phyloP scores from a whole-genome alignment of 495 filamentous ascomycete genomes.

The Neurospora sublineolata region DNA sequence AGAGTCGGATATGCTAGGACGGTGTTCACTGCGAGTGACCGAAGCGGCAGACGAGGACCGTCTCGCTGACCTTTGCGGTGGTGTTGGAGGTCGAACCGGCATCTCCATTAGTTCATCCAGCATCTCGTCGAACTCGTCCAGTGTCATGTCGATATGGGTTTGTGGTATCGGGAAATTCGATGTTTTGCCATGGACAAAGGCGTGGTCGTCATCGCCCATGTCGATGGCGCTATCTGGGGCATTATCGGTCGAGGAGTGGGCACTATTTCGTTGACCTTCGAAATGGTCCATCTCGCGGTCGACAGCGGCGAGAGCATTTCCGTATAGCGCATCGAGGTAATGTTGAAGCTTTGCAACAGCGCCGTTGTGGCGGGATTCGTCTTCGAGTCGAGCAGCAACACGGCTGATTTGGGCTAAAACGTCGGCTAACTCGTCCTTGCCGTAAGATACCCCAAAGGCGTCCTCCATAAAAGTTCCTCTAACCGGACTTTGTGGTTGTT shows the following conservation, averaged over 20 bases:
- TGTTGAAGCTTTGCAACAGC: slow-evolving; percentile 20
- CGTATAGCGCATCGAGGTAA: slow-evolving; percentile 25
- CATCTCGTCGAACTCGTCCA: slow-evolving; percentile 27
- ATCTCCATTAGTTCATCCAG: slow-evolving; percentile 23
- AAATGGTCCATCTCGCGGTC: slow-evolving; percentile 10
- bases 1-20: slow-evolving; percentile 4
- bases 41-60: slow-evolving; percentile 10
- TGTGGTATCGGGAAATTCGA: slow-evolving; percentile 7
- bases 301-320: slow-evolving; percentile 16
- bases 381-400: slow-evolving; percentile 1
- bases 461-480: background rate
- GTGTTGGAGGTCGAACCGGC: slow-evolving; percentile 25
- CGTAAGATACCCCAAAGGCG: background rate
- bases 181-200: background rate
- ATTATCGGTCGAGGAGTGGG: slow-evolving; percentile 21
- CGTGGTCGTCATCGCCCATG: slow-evolving; percentile 18
- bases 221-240: slow-evolving; percentile 35
- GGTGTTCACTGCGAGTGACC: background rate
- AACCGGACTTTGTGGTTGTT: background rate
- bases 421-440: slow-evolving; percentile 4
- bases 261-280: background rate
- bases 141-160: background rate
- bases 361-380: slow-evolving; percentile 24
- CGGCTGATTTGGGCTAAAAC: slow-evolving; percentile 8
- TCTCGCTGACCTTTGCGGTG: slow-evolving; percentile 27